Evolutionary conservation across 2,329 filamentous ascomycete species (phyloP).

Genomic region (Hypoxylon sp.): DNA sequence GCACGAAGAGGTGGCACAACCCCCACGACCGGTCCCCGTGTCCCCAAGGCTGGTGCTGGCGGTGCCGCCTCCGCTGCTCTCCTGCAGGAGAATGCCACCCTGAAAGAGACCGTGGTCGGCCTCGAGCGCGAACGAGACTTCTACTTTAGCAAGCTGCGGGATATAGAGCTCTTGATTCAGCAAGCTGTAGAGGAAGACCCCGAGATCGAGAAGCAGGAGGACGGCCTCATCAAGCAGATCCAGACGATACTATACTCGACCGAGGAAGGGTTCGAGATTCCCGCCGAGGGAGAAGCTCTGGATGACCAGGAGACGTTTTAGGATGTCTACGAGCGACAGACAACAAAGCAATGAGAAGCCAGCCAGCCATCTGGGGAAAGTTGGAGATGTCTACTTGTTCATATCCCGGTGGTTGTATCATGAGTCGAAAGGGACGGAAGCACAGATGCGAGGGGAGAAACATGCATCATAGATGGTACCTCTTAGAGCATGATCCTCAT

Average conservation of each 20-base stretch:
- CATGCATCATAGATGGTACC: conserved; percentile 19
- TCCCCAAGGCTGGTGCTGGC: conserved; percentile 49
- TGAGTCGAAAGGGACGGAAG: conserved; percentile 21
- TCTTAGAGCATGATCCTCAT: conserved; percentile 13
- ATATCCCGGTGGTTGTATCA: conserved; percentile 33
- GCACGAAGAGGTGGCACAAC: conserved; percentile 66
- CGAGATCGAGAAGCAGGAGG: conserved; percentile 92
- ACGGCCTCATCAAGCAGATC: conserved; percentile 92
- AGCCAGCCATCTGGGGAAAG: conserved; percentile 10
- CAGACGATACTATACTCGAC: conserved; percentile 97
- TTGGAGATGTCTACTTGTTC: conserved; percentile 31
- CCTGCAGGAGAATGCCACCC: conserved; percentile 82
- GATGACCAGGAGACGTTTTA: conserved; percentile 85
- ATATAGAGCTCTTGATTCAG: conserved; percentile 95
- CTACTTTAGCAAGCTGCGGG: conserved; percentile 97
- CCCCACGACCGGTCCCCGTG: conserved; percentile 64
- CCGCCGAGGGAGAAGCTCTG: conserved; percentile 74
- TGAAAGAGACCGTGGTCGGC: conserved; percentile 95
- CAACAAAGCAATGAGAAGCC: conserved; percentile 38
- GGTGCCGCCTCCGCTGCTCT: conserved; percentile 75
- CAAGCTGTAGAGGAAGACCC: conserved; percentile 92
- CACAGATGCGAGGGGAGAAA: conserved; percentile 11
- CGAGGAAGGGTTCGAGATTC: conserved; percentile 92
- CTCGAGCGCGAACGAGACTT: conserved; percentile 97
- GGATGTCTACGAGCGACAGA: conserved; percentile 7